Evolutionary conservation across 345 rosid genomes (phyloP), one percentile per base, ranked within the genome.

Genomic region (Diplotaxis tenuifolia): DNA sequence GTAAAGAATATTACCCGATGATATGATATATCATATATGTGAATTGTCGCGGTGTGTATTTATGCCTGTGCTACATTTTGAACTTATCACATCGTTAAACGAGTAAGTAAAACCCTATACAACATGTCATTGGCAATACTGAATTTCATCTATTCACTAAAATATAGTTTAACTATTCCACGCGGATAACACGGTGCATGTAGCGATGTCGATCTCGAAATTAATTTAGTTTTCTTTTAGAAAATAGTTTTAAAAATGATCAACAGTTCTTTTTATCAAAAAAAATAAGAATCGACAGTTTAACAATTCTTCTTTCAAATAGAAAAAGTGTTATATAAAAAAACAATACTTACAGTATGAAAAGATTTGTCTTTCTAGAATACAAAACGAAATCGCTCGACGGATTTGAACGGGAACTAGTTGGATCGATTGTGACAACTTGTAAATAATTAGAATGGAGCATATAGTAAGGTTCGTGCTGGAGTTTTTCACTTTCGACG

Each of bases 401-500:
- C 6, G 73, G 62, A 67, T 23, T n/a, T 61, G 62, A 68, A 62
- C 28, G 54, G 63, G 47, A 76, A 55, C 75, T 63, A 69, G 66
- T 54, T 62, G 70, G 68, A 62, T 62, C 50, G 65, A 62, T 22
- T 53, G 65, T 42, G 79, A 68, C 75, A 69, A n/a, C 21, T 22
- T 56, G 22, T 6, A 56, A 42, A 36, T 50, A 75, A 42, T 15
- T 27, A 45, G 12, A 55, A 65, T 27, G 60, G 58, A 77, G 59
- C 73, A 52, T 59, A 36, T 59, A 36, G 72, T 77, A 71, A 77
- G 80, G 68, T 77, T 34, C 68, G 76, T 16, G 76, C 72, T 72
- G 80, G 80, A 71, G 58, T 52, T 66, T 49, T 52, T 36, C 68
- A 66, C 77, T 77, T 72, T 77, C 68, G 73, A 77, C 77, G 80